Evolutionary conservation across 176 grass and related monocot genomes (phyloP).

Genomic region (Cymbopogon citratus): DNA sequence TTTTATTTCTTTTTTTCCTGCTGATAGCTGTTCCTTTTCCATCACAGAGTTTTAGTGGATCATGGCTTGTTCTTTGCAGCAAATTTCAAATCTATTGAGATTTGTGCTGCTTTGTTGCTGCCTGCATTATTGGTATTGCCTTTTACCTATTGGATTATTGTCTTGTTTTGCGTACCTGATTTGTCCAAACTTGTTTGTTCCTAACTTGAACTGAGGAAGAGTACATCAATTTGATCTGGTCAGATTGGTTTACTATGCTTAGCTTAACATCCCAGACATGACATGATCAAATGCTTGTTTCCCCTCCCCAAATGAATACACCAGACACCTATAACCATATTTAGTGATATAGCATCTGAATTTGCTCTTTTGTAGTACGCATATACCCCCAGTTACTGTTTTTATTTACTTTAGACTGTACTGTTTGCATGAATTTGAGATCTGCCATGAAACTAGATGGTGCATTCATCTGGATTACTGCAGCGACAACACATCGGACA

Average conservation of each 20-base stretch:
- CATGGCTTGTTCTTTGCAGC: conserved; percentile 9
- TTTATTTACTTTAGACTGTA: conserved; percentile 28
- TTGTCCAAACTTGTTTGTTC: conserved; percentile 18
- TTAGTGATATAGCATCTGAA: conserved; percentile 30
- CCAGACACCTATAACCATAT: conserved; percentile 13
- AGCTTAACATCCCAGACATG: neutral
- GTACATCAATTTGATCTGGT: conserved; percentile 17
- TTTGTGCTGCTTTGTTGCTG: conserved; percentile 23
- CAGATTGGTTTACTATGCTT: conserved; percentile 11
- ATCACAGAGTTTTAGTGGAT: neutral
- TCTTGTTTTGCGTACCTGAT: conserved; percentile 18
- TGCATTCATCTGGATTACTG: conserved; percentile 10
- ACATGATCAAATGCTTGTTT: conserved; percentile 19
- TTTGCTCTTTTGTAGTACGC: conserved; percentile 8
- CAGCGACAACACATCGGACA: neutral
- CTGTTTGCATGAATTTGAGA: conserved; percentile 24
- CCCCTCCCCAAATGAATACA: conserved; percentile 18
- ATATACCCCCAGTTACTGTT: conserved; percentile 1
- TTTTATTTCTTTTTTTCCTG: neutral
- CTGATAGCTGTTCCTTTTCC: neutral
- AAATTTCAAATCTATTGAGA: conserved; percentile 10
- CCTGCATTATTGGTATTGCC: neutral
- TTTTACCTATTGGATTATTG: neutral
- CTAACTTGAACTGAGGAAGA: conserved; percentile 24
- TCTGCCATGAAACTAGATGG: conserved; percentile 3